Evolutionary conservation across 225 moss, liverwort and hornwort species (phyloP).

Genomic region (Neckera pumila): DNA sequence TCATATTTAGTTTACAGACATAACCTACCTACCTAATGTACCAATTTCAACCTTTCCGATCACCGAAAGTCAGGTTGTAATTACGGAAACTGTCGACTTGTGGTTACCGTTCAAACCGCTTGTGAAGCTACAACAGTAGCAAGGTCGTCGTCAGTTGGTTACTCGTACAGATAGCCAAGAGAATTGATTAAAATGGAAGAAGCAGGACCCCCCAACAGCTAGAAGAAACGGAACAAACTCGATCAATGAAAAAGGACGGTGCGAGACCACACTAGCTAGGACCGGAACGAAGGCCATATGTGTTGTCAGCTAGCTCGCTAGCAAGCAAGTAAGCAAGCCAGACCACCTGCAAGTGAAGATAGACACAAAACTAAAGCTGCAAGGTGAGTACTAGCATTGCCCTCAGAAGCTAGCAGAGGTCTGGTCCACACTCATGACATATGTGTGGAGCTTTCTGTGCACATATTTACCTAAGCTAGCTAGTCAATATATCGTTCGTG

Average conservation of each 20-base stretch:
- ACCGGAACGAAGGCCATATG: not conserved
- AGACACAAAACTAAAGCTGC: not conserved
- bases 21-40: not conserved
- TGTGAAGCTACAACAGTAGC: not conserved
- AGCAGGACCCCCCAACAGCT: not conserved
- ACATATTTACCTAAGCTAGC: no score
- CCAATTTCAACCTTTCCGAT: not conserved
- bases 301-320: not conserved
- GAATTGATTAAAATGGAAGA: not conserved
- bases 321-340: not conserved
- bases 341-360: not conserved
- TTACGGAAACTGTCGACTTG: not conserved
- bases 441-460: not conserved
- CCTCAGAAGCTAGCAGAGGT: not conserved
- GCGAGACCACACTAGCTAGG: not conserved
- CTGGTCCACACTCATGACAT: not conserved
- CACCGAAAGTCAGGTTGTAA: not conserved
- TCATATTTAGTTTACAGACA: not conserved
- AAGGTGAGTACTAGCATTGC: not conserved
- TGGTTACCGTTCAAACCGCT: not conserved
- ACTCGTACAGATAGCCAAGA: not conserved
- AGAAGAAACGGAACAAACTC: not conserved
- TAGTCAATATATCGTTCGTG: not conserved
- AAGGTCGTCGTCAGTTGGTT: not conserved
- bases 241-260: not conserved